Base-by-base conservation (phyloP, 768 basidiomycete species). In the Strobilomyces echinocephalus region DNA sequence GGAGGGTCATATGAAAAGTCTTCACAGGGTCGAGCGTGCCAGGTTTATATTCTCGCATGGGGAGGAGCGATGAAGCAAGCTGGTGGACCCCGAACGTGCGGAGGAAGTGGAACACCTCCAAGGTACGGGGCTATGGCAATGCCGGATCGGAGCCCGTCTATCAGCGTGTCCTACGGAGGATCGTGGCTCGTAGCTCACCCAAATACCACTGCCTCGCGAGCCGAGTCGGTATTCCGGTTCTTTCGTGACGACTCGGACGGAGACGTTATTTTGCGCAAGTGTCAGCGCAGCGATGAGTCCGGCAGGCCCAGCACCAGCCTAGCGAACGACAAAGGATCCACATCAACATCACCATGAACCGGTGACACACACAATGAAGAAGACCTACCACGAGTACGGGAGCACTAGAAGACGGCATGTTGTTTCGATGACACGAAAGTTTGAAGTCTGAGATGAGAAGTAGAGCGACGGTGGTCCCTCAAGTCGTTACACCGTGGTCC, bases 171-270 rank as follows among this genome's bases (percentile, higher is more conserved):
- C 36, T 2, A 14, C n/a, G 28, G 18, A 11, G 8, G 24, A 8
- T 6, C 20, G 4, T 40, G 41, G 4, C 4, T 28, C 11, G 11
- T 12, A 49, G 28, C 66, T 30, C 40, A 74, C 76, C 70, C 73
- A 74, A 21, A 79, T 58, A 4, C 67, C 75, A 4, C 64, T 65
- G 4, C 70, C 72, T 1, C 77, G 72, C 52, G 74, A 71, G 2
- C 74, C 74, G 15, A 71, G 56, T 16, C 63, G 69, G 10, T 71
- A 68, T 1, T 66, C 46, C 0, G 67, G 58, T 47, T 71, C 73
- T 54, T 77, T 79, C 53, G 82, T 76, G 43, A 83, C 76, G 28
- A 83, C 73, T 18, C 79, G 76, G 6, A 82, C 74, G 12, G 76
- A 70, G 15, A 81, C 64, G 5, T 74, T 72, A 62, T 79, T 78